phyloP scores from a whole-genome alignment of 2,329 filamentous ascomycete species.

The Amauroascus verrucosus region DNA sequence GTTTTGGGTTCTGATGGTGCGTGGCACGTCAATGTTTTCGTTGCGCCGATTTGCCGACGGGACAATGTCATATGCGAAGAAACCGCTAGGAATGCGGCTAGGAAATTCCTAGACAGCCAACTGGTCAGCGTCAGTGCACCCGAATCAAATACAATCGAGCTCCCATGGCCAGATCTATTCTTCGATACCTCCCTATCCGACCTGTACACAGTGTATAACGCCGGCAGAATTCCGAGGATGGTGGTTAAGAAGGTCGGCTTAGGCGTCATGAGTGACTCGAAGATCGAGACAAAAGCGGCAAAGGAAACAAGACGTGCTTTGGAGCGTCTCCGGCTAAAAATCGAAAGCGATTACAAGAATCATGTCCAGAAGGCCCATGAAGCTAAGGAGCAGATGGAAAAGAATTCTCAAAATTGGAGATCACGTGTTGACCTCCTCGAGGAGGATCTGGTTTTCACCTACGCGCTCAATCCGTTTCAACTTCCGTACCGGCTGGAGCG shows the following conservation, averaged over 20 bases:
- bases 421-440: not conserved
- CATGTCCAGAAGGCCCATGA: not conserved
- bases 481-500: not conserved
- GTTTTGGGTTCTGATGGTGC: slow-evolving; percentile 15
- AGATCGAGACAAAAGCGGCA: slow-evolving; percentile 1
- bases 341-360: slow-evolving; percentile 4
- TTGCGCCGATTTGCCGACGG: slow-evolving; percentile 19
- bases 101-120: slow-evolving; percentile 14
- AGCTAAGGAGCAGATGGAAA: not conserved
- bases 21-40: slow-evolving; percentile 19
- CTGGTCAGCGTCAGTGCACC: not conserved
- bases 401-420: not conserved
- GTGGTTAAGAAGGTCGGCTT: slow-evolving; percentile 13
- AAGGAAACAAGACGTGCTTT: slow-evolving; percentile 8
- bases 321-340: slow-evolving; percentile 7
- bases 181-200: slow-evolving; percentile 10
- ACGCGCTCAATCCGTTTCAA: not conserved
- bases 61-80: slow-evolving; percentile 17
- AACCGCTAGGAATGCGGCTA: slow-evolving; percentile 16
- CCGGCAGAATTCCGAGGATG: slow-evolving; percentile 11
- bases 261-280: slow-evolving; percentile 7
- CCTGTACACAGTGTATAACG: slow-evolving; percentile 9
- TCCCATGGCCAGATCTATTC: slow-evolving; percentile 12
- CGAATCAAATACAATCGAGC: not conserved
- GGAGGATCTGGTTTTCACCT: not conserved